Percentiles rank a stretch among this genome's conserved stretches.
phyloP scores from a whole-genome alignment of 2,329 filamentous ascomycete species.

The Alternaria triticimaculans region DNA sequence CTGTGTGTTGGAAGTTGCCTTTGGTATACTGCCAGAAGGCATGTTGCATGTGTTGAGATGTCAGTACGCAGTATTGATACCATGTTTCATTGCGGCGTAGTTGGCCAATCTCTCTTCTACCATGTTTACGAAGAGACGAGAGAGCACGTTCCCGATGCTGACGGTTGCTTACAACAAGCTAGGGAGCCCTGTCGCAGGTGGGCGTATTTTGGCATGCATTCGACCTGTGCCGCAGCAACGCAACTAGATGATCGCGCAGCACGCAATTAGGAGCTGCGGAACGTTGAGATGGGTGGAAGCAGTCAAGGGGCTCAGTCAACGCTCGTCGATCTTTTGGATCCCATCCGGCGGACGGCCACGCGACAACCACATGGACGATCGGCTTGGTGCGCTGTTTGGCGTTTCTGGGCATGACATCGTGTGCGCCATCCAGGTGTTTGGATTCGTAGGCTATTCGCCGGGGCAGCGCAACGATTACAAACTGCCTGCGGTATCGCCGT shows the following conservation, averaged over 20 bases:
- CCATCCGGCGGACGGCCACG: conserved; percentile 15
- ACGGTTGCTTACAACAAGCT: background rate
- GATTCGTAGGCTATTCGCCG: background rate
- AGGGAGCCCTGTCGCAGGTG: conserved; percentile 1
- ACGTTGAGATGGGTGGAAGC: background rate
- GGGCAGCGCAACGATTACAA: conserved; percentile 1
- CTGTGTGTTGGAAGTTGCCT: background rate
- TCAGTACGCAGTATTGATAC: conserved; percentile 7
- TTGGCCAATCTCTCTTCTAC: conserved; percentile 2
- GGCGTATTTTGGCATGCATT: conserved; percentile 8
- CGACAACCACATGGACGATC: conserved; percentile 22
- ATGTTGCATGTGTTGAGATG: conserved; percentile 4
- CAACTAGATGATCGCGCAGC: conserved; percentile 18
- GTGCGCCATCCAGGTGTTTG: conserved; percentile 7
- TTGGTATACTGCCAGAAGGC: background rate
- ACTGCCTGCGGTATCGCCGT: background rate
- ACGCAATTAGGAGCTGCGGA: conserved; percentile 9
- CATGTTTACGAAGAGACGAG: background rate
- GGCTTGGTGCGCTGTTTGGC: conserved; percentile 11
- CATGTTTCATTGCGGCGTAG: conserved; percentile 22
- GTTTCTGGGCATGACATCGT: conserved; percentile 7
- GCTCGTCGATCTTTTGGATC: conserved; percentile 3
- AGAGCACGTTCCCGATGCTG: conserved; percentile 7
- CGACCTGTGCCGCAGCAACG: conserved; percentile 8
- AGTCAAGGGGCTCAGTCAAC: background rate